phyloP scores from a whole-genome alignment of 2,329 filamentous ascomycete species.

The Phoma herbarum region DNA sequence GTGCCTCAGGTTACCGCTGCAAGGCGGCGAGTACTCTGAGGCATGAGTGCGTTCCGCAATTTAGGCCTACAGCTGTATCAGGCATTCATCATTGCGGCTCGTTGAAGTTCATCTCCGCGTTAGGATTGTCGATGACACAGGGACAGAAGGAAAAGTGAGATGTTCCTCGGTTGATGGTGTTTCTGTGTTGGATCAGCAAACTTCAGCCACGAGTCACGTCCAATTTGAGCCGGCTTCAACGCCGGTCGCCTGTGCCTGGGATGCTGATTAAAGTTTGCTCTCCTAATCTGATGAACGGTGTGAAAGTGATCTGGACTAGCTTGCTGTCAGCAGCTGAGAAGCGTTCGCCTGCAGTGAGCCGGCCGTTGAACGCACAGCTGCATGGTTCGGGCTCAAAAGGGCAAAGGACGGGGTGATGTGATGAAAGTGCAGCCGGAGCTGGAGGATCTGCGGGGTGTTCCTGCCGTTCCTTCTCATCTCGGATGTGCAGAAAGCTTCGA shows the following conservation, averaged over 20 bases:
- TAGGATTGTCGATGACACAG: conserved; percentile 7
- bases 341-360: conserved; percentile 11
- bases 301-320: conserved; percentile 4
- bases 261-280: conserved; percentile 4
- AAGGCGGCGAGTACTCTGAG: conserved; percentile 5
- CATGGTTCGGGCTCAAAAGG: conserved; percentile 17
- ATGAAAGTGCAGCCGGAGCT: conserved; percentile 4
- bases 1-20: conserved; percentile 18
- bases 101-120: conserved; percentile 13
- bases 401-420: conserved; percentile 8
- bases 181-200: conserved; percentile 5
- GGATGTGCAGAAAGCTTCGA: conserved; percentile 20
- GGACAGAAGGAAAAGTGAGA: conserved; percentile 10
- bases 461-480: conserved; percentile 14
- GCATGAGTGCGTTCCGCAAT: conserved; percentile 11
- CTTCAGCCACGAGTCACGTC: conserved; percentile 12
- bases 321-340: conserved; percentile 7
- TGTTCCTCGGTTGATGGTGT: conserved; percentile 1
- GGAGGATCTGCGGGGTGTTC: conserved; percentile 19
- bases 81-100: neutral
- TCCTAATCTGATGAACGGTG: conserved; percentile 6
- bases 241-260: neutral
- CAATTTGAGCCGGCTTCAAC: conserved; percentile 6
- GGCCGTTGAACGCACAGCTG: conserved; percentile 21
- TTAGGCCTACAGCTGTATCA: conserved; percentile 2